A percentile compares a stretch with the other conserved stretches of the same genome.
phyloP scores from a whole-genome alignment of 805 yeast genomes.

The Saccharomycopsis sp. region DNA sequence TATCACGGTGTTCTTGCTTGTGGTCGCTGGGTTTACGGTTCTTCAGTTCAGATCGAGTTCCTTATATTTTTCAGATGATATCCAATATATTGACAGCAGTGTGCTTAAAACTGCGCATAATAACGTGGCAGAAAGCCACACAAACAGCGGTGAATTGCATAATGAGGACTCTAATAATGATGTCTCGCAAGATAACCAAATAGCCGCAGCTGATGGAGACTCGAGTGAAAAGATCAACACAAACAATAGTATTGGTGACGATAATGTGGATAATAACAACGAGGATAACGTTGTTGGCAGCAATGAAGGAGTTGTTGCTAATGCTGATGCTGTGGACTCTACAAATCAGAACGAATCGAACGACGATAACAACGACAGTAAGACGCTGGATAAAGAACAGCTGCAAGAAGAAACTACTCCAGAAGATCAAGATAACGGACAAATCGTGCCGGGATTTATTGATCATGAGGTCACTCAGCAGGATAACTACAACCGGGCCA shows the following conservation, averaged over 20 bases:
- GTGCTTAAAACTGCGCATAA: not conserved
- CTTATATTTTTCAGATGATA: not conserved
- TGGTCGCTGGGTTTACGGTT: not conserved
- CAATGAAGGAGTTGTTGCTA: no score
- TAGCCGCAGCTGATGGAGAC: no score
- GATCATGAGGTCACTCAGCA: not conserved
- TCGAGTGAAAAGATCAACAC: not conserved
- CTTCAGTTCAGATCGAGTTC: not conserved
- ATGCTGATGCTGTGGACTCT: no score
- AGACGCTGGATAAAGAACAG: not conserved
- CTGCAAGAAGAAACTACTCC: not conserved
- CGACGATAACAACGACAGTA: no score
- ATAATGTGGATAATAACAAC: not conserved
- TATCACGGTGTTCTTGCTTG: not conserved
- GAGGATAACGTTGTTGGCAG: not conserved
- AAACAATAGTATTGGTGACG: not conserved
- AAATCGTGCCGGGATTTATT: not conserved
- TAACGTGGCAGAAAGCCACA: not conserved
- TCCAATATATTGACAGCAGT: not conserved
- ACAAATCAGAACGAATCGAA: no score
- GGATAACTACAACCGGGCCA: constrained; percentile 37
- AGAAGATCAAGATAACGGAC: not conserved
- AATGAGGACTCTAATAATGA: no score
- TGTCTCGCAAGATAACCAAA: no score
- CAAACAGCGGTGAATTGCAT: not conserved